These are phyloP conservation scores for Aspergillus thermomutatus DNA, from an alignment of 2,329 filamentous ascomycete species.

Conservation along the genomic window DNA sequence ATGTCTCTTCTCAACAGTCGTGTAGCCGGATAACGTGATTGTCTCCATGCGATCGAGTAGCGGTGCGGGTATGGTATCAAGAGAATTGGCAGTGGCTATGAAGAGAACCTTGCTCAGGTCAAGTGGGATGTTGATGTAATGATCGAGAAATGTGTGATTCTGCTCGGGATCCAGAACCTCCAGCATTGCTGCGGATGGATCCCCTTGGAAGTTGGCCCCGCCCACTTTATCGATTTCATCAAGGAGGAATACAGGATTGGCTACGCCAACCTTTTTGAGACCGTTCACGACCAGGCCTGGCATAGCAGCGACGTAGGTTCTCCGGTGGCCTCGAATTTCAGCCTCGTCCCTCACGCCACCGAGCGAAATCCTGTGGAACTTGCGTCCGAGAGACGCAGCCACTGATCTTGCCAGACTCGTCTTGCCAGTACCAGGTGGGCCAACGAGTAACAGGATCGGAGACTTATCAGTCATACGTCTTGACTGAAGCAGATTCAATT, in stretches of 20 bases:
- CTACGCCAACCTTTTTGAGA: slow-evolving; percentile 89
- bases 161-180: slow-evolving; percentile 97
- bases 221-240: slow-evolving; percentile 99
- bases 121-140: slow-evolving; percentile 93
- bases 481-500: slow-evolving; percentile 71
- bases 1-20: slow-evolving; percentile 92
- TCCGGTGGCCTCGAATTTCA: slow-evolving; percentile 89
- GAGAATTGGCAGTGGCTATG: slow-evolving; percentile 91
- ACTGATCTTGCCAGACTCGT: slow-evolving; percentile 92
- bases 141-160: slow-evolving; percentile 90
- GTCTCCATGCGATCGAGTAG: slow-evolving; percentile 96
- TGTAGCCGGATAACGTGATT: slow-evolving; percentile 90
- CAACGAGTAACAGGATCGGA: slow-evolving; percentile 87
- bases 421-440: slow-evolving; percentile 92
- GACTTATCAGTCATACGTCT: slow-evolving; percentile 92
- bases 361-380: slow-evolving; percentile 95
- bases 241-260: slow-evolving; percentile 91
- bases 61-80: slow-evolving; percentile 93
- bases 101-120: slow-evolving; percentile 96
- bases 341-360: slow-evolving; percentile 95
- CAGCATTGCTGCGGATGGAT: slow-evolving; percentile 95
- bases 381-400: slow-evolving; percentile 83
- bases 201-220: slow-evolving; percentile 85
- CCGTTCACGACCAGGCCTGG: slow-evolving; percentile 92
- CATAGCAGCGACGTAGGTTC: slow-evolving; percentile 99